phyloP scores from a whole-genome alignment of 768 basidiomycete genomes.

The Daedalea quercina region DNA sequence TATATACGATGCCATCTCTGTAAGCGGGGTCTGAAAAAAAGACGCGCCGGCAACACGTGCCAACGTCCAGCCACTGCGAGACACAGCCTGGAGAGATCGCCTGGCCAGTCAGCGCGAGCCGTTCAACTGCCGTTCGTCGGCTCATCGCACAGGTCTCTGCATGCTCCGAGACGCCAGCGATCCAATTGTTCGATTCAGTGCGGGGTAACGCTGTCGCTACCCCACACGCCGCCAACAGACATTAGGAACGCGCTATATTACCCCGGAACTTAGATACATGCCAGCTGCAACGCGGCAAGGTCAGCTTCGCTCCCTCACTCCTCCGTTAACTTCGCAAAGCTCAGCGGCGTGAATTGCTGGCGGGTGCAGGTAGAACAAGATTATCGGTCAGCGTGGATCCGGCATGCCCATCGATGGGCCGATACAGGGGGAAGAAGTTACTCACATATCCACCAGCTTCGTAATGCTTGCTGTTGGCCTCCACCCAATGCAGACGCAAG shows the following conservation, averaged over 20 bases:
- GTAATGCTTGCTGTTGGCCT: slow-evolving; percentile 95
- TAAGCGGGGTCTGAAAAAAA: slow-evolving; percentile 20
- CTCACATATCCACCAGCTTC: slow-evolving; percentile 85
- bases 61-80: neutral
- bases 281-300: neutral
- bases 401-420: slow-evolving; percentile 18
- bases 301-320: slow-evolving; percentile 6
- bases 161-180: neutral
- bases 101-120: neutral
- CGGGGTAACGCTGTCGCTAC: neutral
- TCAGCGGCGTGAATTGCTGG: slow-evolving; percentile 43
- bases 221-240: neutral
- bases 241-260: neutral
- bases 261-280: neutral
- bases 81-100: neutral
- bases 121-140: no score
- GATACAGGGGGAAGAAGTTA: slow-evolving; percentile 18
- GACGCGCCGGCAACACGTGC: slow-evolving; percentile 17
- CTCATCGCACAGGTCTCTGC: neutral
- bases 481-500: slow-evolving; percentile 95
- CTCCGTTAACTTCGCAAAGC: slow-evolving; percentile 37
- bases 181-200: neutral
- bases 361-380: slow-evolving; percentile 9
- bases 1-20: slow-evolving; percentile 17
- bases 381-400: slow-evolving; percentile 21